These are phyloP conservation scores for Lepidium africanum DNA, from an alignment of 345 rosid species.

Conservation along the genomic window DNA sequence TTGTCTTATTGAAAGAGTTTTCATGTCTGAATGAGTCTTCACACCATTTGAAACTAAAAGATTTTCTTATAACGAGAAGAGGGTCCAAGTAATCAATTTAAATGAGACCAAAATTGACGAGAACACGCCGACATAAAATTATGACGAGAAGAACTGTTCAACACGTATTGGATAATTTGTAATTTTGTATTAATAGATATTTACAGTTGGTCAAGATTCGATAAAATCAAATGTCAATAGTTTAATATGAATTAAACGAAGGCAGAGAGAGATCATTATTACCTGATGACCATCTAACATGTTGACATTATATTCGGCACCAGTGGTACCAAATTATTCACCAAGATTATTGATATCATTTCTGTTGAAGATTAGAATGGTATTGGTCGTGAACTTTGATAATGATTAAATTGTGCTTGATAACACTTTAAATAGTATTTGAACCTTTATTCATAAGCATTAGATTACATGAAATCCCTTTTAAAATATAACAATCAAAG, in stretches of 20 bases:
- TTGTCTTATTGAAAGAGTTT: not conserved
- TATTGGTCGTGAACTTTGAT: not conserved
- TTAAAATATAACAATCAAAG: not conserved
- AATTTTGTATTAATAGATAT: too few relatives aligned
- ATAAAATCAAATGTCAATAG: not conserved
- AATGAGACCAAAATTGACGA: conserved; percentile 2
- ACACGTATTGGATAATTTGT: conserved; percentile 23
- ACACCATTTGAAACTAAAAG: not conserved
- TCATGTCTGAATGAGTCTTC: not conserved
- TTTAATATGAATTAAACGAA: not conserved
- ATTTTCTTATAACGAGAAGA: not conserved
- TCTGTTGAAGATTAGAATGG: not conserved
- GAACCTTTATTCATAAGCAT: not conserved
- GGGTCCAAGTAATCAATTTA: not conserved
- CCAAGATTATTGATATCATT: not conserved
- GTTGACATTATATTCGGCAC: too few relatives aligned
- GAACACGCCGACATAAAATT: too few relatives aligned
- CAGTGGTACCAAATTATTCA: not conserved
- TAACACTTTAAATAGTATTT: not conserved
- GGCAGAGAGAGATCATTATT: not conserved
- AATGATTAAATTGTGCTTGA: not conserved
- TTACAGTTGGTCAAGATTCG: not conserved
- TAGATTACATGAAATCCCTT: not conserved
- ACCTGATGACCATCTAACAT: too few relatives aligned
- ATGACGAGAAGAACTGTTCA: not conserved